Percentiles rank a stretch among this genome's conserved stretches.
These are phyloP conservation scores for Ploettnerulaceae sp. DNA, from an alignment of 2,329 filamentous ascomycete genomes.

Conservation along the genomic window DNA sequence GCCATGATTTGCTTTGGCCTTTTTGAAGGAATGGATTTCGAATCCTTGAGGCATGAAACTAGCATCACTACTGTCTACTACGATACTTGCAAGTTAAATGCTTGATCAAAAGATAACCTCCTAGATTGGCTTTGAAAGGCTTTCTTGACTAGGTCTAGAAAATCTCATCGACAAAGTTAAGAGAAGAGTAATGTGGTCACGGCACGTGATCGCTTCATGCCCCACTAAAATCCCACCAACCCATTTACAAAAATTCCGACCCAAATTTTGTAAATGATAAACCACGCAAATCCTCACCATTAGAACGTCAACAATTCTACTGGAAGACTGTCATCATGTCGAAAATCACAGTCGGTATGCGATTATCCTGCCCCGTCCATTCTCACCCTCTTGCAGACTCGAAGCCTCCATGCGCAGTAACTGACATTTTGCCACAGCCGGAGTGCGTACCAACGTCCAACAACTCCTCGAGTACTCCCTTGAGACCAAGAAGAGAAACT, in stretches of 20 bases:
- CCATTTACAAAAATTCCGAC: constrained; percentile 13
- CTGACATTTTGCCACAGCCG: constrained; percentile 55
- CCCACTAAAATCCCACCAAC: constrained; percentile 9
- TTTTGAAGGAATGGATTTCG: no score
- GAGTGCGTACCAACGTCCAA: constrained; percentile 92
- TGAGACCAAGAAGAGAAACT: constrained; percentile 97
- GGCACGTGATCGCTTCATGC: constrained; percentile 1
- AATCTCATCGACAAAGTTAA: no score
- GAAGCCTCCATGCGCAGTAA: constrained; percentile 5
- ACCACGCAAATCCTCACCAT: constrained; percentile 59
- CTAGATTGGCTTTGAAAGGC: no score
- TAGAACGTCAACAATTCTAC: constrained; percentile 63
- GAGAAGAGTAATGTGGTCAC: no score
- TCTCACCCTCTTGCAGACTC: neutral
- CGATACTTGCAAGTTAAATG: no score
- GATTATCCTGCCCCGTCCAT: constrained; percentile 4
- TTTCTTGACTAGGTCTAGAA: no score
- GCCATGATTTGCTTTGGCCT: no score
- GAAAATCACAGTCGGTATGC: constrained; percentile 73
- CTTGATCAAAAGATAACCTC: no score
- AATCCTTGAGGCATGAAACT: no score
- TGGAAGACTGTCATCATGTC: constrained; percentile 89
- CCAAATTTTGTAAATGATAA: constrained; percentile 15
- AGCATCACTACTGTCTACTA: no score
- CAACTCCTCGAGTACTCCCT: constrained; percentile 92